Evolutionary conservation across 768 basidiomycete species (phyloP).

Genomic region (Termitomyces sp.): DNA sequence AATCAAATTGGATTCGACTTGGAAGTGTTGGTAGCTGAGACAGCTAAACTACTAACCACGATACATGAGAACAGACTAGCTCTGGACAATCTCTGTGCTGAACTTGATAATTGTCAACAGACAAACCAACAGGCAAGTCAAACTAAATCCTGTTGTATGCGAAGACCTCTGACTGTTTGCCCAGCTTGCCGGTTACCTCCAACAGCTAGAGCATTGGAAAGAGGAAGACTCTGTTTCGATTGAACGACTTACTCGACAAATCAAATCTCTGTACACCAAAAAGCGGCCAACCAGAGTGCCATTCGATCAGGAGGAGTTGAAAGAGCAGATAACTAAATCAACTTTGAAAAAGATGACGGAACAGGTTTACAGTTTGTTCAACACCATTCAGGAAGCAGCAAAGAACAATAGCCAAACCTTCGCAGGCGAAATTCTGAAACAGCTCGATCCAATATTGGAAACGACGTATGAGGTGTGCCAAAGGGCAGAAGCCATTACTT

Average conservation of each 20-base stretch:
- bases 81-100: constrained; percentile 1
- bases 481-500: constrained; percentile 19
- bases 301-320: constrained; percentile 16
- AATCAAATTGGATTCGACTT: constrained; percentile 2
- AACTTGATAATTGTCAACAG: constrained; percentile 2
- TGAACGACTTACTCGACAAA: constrained; percentile 19
- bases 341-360: constrained; percentile 17
- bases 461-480: constrained; percentile 26
- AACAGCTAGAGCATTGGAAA: constrained; percentile 17
- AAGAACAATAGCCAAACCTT: constrained; percentile 20
- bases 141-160: not conserved
- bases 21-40: not conserved
- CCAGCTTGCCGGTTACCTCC: constrained; percentile 6
- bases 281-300: constrained; percentile 12
- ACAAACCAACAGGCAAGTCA: constrained; percentile 1
- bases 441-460: constrained; percentile 27
- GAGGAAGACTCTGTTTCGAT: constrained; percentile 19
- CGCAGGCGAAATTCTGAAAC: constrained; percentile 22
- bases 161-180: not conserved
- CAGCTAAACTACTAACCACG: not conserved
- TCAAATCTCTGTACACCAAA: constrained; percentile 20
- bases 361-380: constrained; percentile 22
- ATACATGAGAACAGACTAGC: not conserved
- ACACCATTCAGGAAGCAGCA: constrained; percentile 20
- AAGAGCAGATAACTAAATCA: constrained; percentile 11